Evolutionary conservation across 768 basidiomycete genomes (phyloP).

Genomic region (Calocera cornea): DNA sequence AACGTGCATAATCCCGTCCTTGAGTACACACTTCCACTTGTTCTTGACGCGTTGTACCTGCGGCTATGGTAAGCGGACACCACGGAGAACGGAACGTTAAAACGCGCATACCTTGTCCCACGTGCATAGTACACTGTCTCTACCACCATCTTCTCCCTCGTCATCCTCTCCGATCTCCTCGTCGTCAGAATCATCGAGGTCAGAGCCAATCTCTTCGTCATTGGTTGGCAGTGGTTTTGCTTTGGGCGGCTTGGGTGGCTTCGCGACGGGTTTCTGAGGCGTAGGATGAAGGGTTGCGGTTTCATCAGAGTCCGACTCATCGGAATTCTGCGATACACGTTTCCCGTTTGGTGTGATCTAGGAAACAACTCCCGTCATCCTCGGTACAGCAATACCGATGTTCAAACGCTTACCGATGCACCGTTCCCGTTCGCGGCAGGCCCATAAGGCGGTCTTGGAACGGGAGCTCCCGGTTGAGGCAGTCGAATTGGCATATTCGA

Average conservation of each 20-base stretch:
- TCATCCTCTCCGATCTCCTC: conserved; percentile 74
- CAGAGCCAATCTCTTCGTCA: conserved; percentile 84
- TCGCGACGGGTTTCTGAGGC: background rate
- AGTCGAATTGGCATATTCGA: background rate
- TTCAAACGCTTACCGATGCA: conserved; percentile 10
- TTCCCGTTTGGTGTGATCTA: background rate
- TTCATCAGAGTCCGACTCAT: background rate
- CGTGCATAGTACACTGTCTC: conserved; percentile 93
- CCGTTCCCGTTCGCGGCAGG: conserved; percentile 24
- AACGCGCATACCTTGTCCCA: conserved; percentile 73
- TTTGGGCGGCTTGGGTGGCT: background rate
- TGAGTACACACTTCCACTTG: conserved; percentile 98
- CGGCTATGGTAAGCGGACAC: background rate
- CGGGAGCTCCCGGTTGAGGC: conserved; percentile 9
- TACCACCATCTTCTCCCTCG: conserved; percentile 56
- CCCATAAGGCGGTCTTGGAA: background rate
- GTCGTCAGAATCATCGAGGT: conserved; percentile 73
- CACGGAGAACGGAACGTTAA: background rate
- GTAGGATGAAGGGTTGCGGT: background rate
- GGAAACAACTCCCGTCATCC: background rate
- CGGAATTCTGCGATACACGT: background rate
- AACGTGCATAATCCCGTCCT: conserved; percentile 94
- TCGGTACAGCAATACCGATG: background rate
- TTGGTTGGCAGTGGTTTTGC: conserved; percentile 17
- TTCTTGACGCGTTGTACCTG: conserved; percentile 99